Evolutionary conservation across 2,329 filamentous ascomycete species (phyloP), one percentile per base, ranked within the genome.

Genomic region (Neopestalotiopsis rosae): DNA sequence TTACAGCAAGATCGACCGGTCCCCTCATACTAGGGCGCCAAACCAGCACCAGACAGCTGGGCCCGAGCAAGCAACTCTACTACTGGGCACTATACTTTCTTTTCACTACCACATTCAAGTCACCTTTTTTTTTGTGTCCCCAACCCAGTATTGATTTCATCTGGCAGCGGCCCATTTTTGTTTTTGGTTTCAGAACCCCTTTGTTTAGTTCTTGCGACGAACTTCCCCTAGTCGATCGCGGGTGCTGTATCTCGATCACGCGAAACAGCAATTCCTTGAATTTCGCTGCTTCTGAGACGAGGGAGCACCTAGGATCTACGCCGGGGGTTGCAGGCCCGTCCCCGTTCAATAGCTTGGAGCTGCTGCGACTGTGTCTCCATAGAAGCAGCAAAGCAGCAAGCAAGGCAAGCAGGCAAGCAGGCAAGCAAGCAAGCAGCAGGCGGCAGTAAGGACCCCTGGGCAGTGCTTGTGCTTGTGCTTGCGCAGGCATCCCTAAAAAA

Each of bases 201-300:
- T 52, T 52, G 45, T 52, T 52, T 52, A 52, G 45, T 52, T 52
- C 45, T n/a, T 52, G 34, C 42, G 34, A 20, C 17, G n/a, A 49
- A 17, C 30, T 49, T 52, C 42, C 56, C 40, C 32, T 30, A 67
- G 58, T 45, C 20, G 32, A 59, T 61, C n/a, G 32, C 57, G 65
- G n/a, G 65, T 42, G 52, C 65, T 59, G 24, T 61, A 74, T 71
- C 72, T 73, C 70, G 74, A 71, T 72, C 73, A 74, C 74, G 72
- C 72, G 69, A 74, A 72, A 72, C 72, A 65, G 28, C 70, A 69
- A 65, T 74, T 72, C 72, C 74, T 68, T 74, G 72, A 68, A 74
- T 72, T 70, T 68, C 49, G 65, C 70, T 68, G 68, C 52, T 73
- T 67, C 72, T 73, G 73, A 74, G 73, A 75, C 72, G 72, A 70